Conservation (phyloP, 2,329 filamentous ascomycete genomes). For the Proliferodiscus dingleyae region DNA sequence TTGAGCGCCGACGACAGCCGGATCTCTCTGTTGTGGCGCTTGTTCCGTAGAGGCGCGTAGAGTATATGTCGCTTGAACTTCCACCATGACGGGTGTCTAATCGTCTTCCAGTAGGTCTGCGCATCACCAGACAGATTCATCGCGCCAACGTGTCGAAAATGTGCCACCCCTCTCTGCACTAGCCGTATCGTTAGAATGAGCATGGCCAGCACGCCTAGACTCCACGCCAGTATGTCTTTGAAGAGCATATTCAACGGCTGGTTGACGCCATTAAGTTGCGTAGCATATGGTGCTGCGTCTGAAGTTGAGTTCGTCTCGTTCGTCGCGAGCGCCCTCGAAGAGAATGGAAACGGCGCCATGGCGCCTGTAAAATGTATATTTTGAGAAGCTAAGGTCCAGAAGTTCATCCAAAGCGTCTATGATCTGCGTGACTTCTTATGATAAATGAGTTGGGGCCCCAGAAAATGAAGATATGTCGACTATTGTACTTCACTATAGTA, state of each 20-base stretch:
- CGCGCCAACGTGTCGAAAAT: constrained; percentile 54
- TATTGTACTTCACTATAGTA: too few relatives aligned
- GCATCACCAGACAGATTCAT: constrained; percentile 49
- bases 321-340: constrained; percentile 10
- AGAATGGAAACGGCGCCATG: constrained; percentile 10
- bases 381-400: neutral
- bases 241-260: constrained; percentile 54
- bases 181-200: constrained; percentile 50
- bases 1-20: constrained; percentile 55
- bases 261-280: constrained; percentile 55
- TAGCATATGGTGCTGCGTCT: constrained; percentile 52
- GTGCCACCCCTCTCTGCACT: constrained; percentile 48
- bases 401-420: neutral
- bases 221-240: constrained; percentile 56
- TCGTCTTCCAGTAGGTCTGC: constrained; percentile 55
- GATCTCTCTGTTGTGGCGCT: constrained; percentile 65
- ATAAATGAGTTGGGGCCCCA: too few relatives aligned
- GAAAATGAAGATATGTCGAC: too few relatives aligned
- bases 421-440: too few relatives aligned
- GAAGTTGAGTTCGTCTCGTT: constrained; percentile 31
- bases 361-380: neutral
- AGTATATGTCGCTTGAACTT: constrained; percentile 56
- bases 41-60: constrained; percentile 59
- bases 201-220: constrained; percentile 50
- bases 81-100: constrained; percentile 52